Conservation (phyloP, 2,329 filamentous ascomycete genomes). For the Fusarium sp. region DNA sequence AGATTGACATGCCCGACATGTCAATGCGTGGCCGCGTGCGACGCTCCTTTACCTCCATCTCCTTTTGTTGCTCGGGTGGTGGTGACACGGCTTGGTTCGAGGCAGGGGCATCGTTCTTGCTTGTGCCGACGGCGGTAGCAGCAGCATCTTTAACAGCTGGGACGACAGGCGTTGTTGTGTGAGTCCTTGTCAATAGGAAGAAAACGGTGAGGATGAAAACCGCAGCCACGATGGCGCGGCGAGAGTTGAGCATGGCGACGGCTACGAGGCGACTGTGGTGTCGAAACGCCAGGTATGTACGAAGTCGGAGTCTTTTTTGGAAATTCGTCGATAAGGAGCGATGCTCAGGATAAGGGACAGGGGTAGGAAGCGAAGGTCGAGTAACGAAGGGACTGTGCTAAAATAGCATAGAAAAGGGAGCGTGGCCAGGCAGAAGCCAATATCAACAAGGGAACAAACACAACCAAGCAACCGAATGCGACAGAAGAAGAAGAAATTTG, state of each 20-base stretch:
- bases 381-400: slow-evolving; percentile 31
- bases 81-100: slow-evolving; percentile 31
- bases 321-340: slow-evolving; percentile 33
- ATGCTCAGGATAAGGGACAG: slow-evolving; percentile 29
- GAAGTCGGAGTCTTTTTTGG: slow-evolving; percentile 25
- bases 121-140: slow-evolving; percentile 24
- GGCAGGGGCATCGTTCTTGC: slow-evolving; percentile 33
- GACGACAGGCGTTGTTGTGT: slow-evolving; percentile 47
- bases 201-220: slow-evolving; percentile 74
- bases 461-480: slow-evolving; percentile 20
- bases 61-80: slow-evolving; percentile 24
- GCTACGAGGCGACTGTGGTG: slow-evolving; percentile 25
- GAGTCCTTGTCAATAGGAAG: slow-evolving; percentile 73
- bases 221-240: slow-evolving; percentile 77
- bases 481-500: slow-evolving; percentile 8
- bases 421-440: slow-evolving; percentile 22
- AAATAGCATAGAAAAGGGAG: slow-evolving; percentile 35
- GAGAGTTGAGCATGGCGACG: slow-evolving; percentile 79
- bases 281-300: slow-evolving; percentile 14
- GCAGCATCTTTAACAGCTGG: slow-evolving; percentile 27
- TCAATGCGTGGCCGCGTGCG: slow-evolving; percentile 64
- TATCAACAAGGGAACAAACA: slow-evolving; percentile 16
- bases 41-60: slow-evolving; percentile 32
- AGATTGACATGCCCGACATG: slow-evolving; percentile 75
- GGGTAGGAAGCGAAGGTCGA: slow-evolving; percentile 22